Evolutionary conservation across 495 filamentous ascomycete species (phyloP).

Genomic region (Usnea hakonensis): DNA sequence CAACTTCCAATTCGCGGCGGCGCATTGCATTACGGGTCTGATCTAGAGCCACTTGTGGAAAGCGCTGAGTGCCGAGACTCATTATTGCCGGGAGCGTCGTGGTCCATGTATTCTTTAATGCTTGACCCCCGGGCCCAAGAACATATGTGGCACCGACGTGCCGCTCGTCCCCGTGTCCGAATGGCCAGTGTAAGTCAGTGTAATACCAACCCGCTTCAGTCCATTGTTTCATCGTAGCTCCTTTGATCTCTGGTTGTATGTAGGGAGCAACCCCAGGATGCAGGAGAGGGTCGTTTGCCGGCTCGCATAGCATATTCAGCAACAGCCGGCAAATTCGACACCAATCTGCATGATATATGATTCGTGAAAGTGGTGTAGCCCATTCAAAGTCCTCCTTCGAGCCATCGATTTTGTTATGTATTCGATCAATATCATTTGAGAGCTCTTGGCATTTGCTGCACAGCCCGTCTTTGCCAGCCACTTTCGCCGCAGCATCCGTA

Average conservation of each 20-base stretch:
- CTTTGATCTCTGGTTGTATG: constrained; percentile 1
- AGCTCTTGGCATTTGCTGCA: constrained; percentile 6
- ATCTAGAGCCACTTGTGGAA: background rate
- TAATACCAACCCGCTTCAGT: background rate
- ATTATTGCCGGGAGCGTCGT: background rate
- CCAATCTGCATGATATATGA: constrained; percentile 11
- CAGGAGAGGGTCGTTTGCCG: constrained; percentile 1
- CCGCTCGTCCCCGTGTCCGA: background rate
- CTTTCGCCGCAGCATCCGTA: background rate
- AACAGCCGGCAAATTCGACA: constrained; percentile 1
- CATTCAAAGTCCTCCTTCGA: constrained; percentile 1
- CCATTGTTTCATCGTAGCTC: background rate
- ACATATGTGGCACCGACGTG: constrained; percentile 5
- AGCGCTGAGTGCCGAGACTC: background rate
- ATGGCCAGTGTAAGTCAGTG: constrained; percentile 3
- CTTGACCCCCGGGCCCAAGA: constrained; percentile 4
- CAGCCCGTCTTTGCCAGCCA: constrained; percentile 1
- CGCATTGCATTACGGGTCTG: background rate
- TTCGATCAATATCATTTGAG: background rate
- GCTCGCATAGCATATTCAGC: constrained; percentile 3
- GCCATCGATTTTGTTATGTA: background rate
- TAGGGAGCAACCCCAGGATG: constrained; percentile 6
- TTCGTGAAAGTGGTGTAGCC: constrained; percentile 1
- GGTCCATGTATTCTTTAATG: background rate
- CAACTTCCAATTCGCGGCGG: background rate